phyloP scores from a whole-genome alignment of 2,329 filamentous ascomycete genomes.

The Corynespora cassiicola region DNA sequence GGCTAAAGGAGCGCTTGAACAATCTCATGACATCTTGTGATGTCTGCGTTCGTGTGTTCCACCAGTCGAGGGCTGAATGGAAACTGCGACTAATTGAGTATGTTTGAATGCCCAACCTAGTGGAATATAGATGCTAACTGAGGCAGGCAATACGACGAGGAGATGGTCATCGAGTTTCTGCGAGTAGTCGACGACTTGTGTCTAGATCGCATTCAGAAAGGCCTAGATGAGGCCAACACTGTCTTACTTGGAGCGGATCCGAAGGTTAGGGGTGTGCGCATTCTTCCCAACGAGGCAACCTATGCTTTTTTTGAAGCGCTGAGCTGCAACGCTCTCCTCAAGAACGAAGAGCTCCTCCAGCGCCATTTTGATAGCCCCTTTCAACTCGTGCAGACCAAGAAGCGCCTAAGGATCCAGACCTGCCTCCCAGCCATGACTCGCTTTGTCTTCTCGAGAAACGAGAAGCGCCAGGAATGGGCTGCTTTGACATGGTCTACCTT shows the following conservation, averaged over 20 bases:
- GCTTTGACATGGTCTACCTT: slow-evolving; percentile 71
- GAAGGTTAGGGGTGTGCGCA: slow-evolving; percentile 56
- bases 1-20: slow-evolving; percentile 48
- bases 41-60: slow-evolving; percentile 57
- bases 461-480: slow-evolving; percentile 71
- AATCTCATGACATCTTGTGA: slow-evolving; percentile 55
- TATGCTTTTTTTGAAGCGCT: slow-evolving; percentile 87
- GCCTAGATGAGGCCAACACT: slow-evolving; percentile 49
- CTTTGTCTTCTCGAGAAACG: slow-evolving; percentile 81
- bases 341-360: slow-evolving; percentile 59
- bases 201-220: slow-evolving; percentile 50
- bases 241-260: slow-evolving; percentile 54
- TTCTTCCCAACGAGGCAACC: slow-evolving; percentile 66
- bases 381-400: slow-evolving; percentile 77
- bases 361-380: slow-evolving; percentile 83
- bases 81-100: slow-evolving; percentile 47
- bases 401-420: slow-evolving; percentile 75
- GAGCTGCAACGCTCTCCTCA: slow-evolving; percentile 81
- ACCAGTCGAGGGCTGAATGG: slow-evolving; percentile 51
- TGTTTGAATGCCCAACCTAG: background rate
- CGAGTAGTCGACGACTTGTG: slow-evolving; percentile 54
- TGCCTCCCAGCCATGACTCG: slow-evolving; percentile 82
- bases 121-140: slow-evolving; percentile 16
- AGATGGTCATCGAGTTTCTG: slow-evolving; percentile 54
- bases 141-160: slow-evolving; percentile 47